phyloP scores from a whole-genome alignment of 192 early-diverging fungal species.

The Coemansia sp. region DNA sequence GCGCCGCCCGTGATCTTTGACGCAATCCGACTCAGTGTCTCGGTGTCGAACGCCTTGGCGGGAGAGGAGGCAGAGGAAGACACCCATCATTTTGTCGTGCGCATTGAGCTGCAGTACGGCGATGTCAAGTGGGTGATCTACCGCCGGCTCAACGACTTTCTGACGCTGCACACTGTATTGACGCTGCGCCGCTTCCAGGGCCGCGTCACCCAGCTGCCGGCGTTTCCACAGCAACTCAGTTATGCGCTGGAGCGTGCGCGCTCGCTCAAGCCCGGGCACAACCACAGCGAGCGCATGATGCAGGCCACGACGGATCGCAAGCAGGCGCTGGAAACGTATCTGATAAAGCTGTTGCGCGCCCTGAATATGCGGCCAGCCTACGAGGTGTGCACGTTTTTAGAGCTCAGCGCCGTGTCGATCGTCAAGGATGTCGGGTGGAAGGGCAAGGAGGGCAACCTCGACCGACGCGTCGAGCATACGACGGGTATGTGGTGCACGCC shows the following conservation, averaged over 20 bases:
- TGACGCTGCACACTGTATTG: conserved; percentile 65
- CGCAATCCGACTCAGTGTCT: conserved; percentile 49
- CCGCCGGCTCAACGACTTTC: conserved; percentile 67
- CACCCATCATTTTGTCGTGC: conserved; percentile 61
- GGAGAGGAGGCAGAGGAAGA: conserved; percentile 26
- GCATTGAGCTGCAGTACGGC: conserved; percentile 78
- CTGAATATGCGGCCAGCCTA: conserved; percentile 66
- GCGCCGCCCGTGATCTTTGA: conserved; percentile 59
- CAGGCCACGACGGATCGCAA: conserved; percentile 56
- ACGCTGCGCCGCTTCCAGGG: conserved; percentile 57
- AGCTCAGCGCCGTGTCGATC: conserved; percentile 72
- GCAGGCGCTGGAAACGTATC: conserved; percentile 65
- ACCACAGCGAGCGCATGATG: conserved; percentile 20
- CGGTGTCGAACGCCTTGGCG: conserved; percentile 6
- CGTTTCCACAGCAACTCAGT: conserved; percentile 51
- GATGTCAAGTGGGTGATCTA: conserved; percentile 79
- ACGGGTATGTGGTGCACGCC: conserved; percentile 52
- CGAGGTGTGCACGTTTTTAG: conserved; percentile 78
- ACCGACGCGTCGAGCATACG: conserved; percentile 64
- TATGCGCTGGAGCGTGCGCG: conserved; percentile 45
- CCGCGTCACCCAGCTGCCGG: conserved; percentile 42
- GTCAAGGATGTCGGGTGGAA: conserved; percentile 84
- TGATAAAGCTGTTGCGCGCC: conserved; percentile 61
- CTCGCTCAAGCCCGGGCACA: conserved; percentile 37
- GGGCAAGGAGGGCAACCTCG: conserved; percentile 78